A percentile compares a stretch with the other conserved stretches of the same genome.
These are phyloP conservation scores for Fonsecaea pugnacius DNA, from an alignment of 2,329 filamentous ascomycete species.

Conservation along the genomic window DNA sequence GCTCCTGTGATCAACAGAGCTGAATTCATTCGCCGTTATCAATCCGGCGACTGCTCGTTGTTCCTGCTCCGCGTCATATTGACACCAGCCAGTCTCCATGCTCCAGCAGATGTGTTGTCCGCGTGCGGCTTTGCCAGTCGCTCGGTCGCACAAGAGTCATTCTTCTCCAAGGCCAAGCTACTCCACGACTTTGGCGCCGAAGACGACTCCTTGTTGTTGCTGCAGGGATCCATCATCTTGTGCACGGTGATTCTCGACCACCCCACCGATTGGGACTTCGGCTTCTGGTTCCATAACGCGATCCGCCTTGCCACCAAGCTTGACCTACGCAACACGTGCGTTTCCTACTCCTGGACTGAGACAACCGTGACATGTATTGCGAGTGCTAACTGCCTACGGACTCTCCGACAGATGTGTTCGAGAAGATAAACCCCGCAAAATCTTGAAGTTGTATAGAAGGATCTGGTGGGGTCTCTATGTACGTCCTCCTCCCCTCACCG, in stretches of 20 bases:
- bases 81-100: slow-evolving; percentile 36
- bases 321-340: slow-evolving; percentile 36
- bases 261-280: slow-evolving; percentile 35
- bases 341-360: slow-evolving; percentile 26
- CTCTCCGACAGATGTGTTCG: slow-evolving; percentile 35
- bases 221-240: slow-evolving; percentile 38
- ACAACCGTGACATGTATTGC: slow-evolving; percentile 26
- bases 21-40: slow-evolving; percentile 37
- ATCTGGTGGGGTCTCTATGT: slow-evolving; percentile 39
- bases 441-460: slow-evolving; percentile 37
- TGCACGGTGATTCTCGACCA: slow-evolving; percentile 37
- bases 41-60: slow-evolving; percentile 37
- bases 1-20: slow-evolving; percentile 35
- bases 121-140: slow-evolving; percentile 36
- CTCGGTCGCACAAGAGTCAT: slow-evolving; percentile 36
- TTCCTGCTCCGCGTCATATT: slow-evolving; percentile 37
- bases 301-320: slow-evolving; percentile 37
- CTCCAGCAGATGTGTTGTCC: slow-evolving; percentile 35
- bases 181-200: slow-evolving; percentile 37
- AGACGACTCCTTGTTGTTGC: slow-evolving; percentile 36
- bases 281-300: slow-evolving; percentile 38
- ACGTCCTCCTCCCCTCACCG: slow-evolving; percentile 32
- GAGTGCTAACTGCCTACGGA: slow-evolving; percentile 30
- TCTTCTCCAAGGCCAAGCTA: slow-evolving; percentile 38
- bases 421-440: slow-evolving; percentile 36